These are phyloP conservation scores for Coemansia sp. DNA, from an alignment of 192 early-diverging fungal species.

Conservation along the genomic window DNA sequence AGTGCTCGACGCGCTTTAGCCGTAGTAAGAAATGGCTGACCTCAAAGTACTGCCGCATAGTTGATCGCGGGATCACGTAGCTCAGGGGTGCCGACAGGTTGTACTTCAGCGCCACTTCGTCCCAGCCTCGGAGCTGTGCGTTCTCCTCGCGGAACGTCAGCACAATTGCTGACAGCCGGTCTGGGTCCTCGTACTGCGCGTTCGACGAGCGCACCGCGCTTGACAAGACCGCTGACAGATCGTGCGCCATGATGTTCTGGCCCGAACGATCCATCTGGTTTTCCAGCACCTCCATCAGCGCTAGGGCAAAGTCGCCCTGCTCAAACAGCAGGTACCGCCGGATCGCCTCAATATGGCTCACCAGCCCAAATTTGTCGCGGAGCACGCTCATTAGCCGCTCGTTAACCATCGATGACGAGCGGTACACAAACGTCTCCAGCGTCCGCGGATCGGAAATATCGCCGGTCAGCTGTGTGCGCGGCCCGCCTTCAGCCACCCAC, in stretches of 20 bases:
- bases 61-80: conserved; percentile 68
- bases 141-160: conserved; percentile 29
- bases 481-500: conserved; percentile 48
- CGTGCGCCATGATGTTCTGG: conserved; percentile 76
- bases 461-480: conserved; percentile 42
- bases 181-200: conserved; percentile 77
- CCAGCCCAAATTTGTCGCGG: conserved; percentile 72
- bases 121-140: conserved; percentile 66
- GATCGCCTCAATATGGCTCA: conserved; percentile 80
- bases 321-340: conserved; percentile 87
- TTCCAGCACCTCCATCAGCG: conserved; percentile 78
- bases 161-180: conserved; percentile 57
- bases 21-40: conserved; percentile 87
- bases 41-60: conserved; percentile 76
- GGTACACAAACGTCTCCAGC: conserved; percentile 72
- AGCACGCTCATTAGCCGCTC: conserved; percentile 74
- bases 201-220: conserved; percentile 83
- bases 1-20: conserved; percentile 82
- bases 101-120: conserved; percentile 89
- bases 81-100: conserved; percentile 75
- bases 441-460: conserved; percentile 58
- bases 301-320: conserved; percentile 92
- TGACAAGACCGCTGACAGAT: conserved; percentile 81
- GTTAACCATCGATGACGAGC: conserved; percentile 67
- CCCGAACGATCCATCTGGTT: conserved; percentile 63